Base-by-base conservation (phyloP, 192 early-diverging fungal species). In the Gaertneriomyces sp. region DNA sequence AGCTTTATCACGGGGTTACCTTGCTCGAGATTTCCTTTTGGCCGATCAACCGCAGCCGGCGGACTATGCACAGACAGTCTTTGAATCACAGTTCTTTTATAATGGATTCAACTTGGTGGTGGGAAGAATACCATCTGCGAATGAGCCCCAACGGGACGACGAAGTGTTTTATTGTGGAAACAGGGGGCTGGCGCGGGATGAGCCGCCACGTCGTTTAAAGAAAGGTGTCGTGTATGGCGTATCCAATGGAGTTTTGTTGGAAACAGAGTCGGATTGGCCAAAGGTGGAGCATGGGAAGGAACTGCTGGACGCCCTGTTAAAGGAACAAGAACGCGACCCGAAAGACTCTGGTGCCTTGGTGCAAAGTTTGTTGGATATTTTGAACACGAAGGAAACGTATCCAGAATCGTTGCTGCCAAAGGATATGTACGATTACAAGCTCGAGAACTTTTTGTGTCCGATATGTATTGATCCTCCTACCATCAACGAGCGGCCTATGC, bases 81-180 rank as follows among this genome's bases (percentile, higher is more conserved):
- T 63, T n/a, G 19, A 4, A 1, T 9, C 61, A 1, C 2, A 54
- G n/a, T 45, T 54, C 7, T 4, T 47, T 38, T 80, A 72, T 64
- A 74, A 74, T 51, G 78, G 78, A 20, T 80, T 80, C 67, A 80
- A 80, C 49, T 56, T 80, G 9, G 69, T 80, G 12, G 74, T 74
- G 9, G 78, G 78, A 8, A 53, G 42, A 6, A 39, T 73, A 14
- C 41, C 16, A 14, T 6, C 33, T 11, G 43, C 39, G 2, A 39
- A 45, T 7, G 25, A 17, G 1, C 1, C 25, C 25, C 2, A 0
- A 33, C 25, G 25, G 25, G 14, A 33, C 16, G 19, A 25, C 2
- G 33, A 44, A 17, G 71, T 58, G 7, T 75, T 56, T 54, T 79
- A 75, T 49, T 56, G 62, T 45, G 74, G 73, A 1, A 76, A 76